Evolutionary conservation across 1,284 basidiomycete genomes (phyloP).

Genomic region (Trametes hirsuta): DNA sequence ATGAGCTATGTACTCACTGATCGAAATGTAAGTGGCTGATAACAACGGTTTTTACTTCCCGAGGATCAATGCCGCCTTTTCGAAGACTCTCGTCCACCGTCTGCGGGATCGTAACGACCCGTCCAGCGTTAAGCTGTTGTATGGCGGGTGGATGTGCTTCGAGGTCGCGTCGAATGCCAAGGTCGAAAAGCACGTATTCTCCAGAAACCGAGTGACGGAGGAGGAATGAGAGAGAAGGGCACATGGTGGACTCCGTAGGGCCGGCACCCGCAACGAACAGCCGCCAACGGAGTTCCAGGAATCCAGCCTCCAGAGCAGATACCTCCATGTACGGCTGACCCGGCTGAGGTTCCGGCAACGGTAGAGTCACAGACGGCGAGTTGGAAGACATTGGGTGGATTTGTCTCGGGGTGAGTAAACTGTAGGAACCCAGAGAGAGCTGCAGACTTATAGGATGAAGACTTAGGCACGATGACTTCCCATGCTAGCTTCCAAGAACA

Average conservation of each 20-base stretch:
- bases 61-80: conserved; percentile 48
- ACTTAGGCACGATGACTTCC: neutral
- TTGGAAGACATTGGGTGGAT: neutral
- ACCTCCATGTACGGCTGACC: conserved; percentile 50
- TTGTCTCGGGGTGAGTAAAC: neutral
- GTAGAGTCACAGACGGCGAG: neutral
- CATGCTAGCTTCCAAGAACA: neutral
- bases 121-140: conserved; percentile 14
- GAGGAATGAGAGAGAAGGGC: conserved; percentile 52
- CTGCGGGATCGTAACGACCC: conserved; percentile 38
- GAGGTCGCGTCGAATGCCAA: conserved; percentile 55
- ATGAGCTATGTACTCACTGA: conserved; percentile 24
- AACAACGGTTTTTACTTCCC: conserved; percentile 47
- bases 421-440: neutral
- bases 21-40: conserved; percentile 54
- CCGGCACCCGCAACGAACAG: conserved; percentile 42
- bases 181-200: conserved; percentile 51
- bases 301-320: conserved; percentile 54
- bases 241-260: conserved; percentile 26
- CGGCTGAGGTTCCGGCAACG: conserved; percentile 37
- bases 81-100: conserved; percentile 50
- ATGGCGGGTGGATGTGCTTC: conserved; percentile 41
- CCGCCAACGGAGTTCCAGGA: conserved; percentile 39
- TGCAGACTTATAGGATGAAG: neutral
- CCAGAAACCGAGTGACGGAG: conserved; percentile 47